Conservation (phyloP, 352 stramenopile genomes). For the Phytophthora colocasiae region DNA sequence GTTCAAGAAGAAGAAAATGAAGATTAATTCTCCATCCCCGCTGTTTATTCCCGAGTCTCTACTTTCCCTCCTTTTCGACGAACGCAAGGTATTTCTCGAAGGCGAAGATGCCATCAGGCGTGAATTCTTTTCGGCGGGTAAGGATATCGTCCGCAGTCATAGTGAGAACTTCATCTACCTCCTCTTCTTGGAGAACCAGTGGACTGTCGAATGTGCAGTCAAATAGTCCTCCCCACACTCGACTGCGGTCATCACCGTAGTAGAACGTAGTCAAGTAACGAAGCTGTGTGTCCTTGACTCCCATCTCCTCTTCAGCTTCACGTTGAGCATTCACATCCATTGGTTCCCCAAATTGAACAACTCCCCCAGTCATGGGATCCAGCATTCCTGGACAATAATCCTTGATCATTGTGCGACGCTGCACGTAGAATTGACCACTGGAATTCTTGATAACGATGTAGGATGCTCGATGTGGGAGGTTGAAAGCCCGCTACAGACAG, state of each 20-base stretch:
- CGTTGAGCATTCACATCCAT: constrained; percentile 72
- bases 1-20: constrained; percentile 28
- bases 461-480: constrained; percentile 82
- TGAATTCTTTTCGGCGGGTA: constrained; percentile 66
- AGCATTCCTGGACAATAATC: constrained; percentile 89
- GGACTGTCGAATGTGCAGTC: constrained; percentile 78
- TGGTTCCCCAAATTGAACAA: constrained; percentile 80
- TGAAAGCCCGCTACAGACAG: constrained; percentile 63
- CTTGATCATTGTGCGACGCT: constrained; percentile 88
- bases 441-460: constrained; percentile 90
- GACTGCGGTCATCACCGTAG: constrained; percentile 64
- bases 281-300: constrained; percentile 67
- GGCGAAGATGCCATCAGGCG: constrained; percentile 80
- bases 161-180: constrained; percentile 80
- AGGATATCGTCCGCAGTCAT: constrained; percentile 83
- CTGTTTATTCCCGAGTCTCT: neutral
- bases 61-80: constrained; percentile 18
- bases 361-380: constrained; percentile 84
- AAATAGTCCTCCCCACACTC: constrained; percentile 83
- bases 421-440: constrained; percentile 83
- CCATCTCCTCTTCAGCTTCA: constrained; percentile 88
- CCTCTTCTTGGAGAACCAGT: constrained; percentile 70
- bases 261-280: constrained; percentile 68
- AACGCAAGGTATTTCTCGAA: constrained; percentile 74
- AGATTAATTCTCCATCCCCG: neutral